Base-by-base conservation (phyloP, 2,329 filamentous ascomycete genomes). In the Ceratocystis eucalypticola region DNA sequence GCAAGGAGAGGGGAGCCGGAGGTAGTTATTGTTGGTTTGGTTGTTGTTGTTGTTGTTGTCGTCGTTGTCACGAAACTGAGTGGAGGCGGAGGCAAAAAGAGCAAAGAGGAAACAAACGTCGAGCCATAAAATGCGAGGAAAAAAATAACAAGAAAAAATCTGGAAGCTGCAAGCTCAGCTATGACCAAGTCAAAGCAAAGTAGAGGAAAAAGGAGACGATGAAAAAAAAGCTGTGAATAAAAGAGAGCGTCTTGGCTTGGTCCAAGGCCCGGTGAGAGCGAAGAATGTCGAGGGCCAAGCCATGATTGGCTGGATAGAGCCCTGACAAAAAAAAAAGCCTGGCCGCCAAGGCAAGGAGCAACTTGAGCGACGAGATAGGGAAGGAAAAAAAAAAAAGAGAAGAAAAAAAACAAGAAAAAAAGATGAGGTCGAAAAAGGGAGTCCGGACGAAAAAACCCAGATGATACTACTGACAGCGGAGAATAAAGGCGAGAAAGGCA, bases 111-210 rank as follows among this genome's bases (percentile, higher is more conserved):
- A 53, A 46, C 17, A 65, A 30, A 62, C 45, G 55, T 59, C 55
- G 55, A 59, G 46, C 10, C 53, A 55, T 44, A 33, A 61, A 25
- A 45, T 15, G 28, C 55, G 65, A 67, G 15, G 17, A 44, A 33
- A 53, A 30, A 50, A 65, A 55, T 5, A 44, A 62, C 53, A 20
- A 37, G 22, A n/a, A 33, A 44, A 66, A 50, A 45, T 61, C 10
- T 17, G 6, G 53, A 17, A 30, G 55, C 55, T 59, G 28, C 55
- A 53, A 59, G 22, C 6, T 59, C 55, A 59, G 55, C 55, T 59
- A 59, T 59, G 55, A 59, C 55, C 55, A 59, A 59, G 55, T 59
- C 55, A 59, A 59, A 59, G 55, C 55, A 59, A 37, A 22, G 48
- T 8, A 20, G n/a, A 20, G 17, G 48, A 53, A 22, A 53, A 53